Conservation (phyloP, 306 rosid species). For the Medicago ruthenica region DNA sequence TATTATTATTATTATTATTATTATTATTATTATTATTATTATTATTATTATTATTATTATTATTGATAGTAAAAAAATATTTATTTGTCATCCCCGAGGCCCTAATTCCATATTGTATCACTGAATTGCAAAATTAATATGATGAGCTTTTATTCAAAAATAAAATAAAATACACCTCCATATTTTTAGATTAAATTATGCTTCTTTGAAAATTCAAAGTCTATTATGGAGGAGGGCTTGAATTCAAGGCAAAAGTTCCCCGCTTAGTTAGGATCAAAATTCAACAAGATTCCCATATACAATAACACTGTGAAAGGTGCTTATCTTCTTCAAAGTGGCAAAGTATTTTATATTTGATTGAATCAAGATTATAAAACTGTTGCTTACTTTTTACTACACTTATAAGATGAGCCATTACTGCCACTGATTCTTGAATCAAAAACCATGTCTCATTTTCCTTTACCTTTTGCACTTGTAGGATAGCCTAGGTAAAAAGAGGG, state of each 20-base stretch:
- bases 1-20: too few relatives aligned
- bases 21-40: too few relatives aligned
- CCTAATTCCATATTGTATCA: too few relatives aligned
- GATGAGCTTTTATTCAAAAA: too few relatives aligned
- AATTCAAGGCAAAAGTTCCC: slow-evolving; percentile 31
- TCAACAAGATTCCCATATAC: slow-evolving; percentile 31
- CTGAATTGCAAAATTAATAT: too few relatives aligned
- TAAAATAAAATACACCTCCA: too few relatives aligned
- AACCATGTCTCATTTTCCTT: not conserved
- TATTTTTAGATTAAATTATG: too few relatives aligned
- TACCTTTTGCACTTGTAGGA: not conserved
- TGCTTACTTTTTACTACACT: slow-evolving; percentile 33
- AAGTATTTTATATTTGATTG: slow-evolving; percentile 9
- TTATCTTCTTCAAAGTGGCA: not conserved
- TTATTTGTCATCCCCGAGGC: too few relatives aligned
- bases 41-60: too few relatives aligned
- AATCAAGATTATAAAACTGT: not conserved
- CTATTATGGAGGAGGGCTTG: not conserved
- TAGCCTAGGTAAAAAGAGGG: slow-evolving; percentile 13
- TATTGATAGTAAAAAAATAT: too few relatives aligned
- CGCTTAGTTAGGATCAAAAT: slow-evolving; percentile 15
- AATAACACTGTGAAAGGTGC: not conserved
- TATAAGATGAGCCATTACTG: not conserved
- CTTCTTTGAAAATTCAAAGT: not conserved
- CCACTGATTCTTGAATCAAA: slow-evolving; percentile 9